A percentile compares a stretch with the other conserved stretches of the same genome.
Conservation (phyloP, 1,284 basidiomycete genomes). For the Cutaneotrichosporon sp. region DNA sequence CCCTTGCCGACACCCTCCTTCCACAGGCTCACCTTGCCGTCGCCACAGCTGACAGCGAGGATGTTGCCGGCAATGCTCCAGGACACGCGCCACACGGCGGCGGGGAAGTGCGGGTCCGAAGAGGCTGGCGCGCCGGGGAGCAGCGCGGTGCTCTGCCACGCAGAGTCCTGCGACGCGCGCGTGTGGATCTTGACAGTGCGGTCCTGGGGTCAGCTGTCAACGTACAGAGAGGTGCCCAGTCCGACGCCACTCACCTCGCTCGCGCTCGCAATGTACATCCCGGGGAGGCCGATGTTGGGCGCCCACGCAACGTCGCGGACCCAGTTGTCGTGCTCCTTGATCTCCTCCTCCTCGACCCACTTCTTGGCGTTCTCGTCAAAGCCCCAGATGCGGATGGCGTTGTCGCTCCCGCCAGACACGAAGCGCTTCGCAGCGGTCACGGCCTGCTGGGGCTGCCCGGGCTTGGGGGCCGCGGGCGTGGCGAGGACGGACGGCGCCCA, state of each 20-base stretch:
- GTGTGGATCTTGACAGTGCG: conserved; percentile 95
- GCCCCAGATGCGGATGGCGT: conserved; percentile 92
- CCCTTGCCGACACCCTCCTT: conserved; percentile 95
- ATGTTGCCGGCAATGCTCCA: conserved; percentile 98
- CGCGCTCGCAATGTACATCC: conserved; percentile 92
- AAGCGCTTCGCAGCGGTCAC: conserved; percentile 67
- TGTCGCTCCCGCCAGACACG: conserved; percentile 94
- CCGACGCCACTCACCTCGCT: conserved; percentile 66
- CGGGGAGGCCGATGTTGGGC: conserved; percentile 90
- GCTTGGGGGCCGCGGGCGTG: conserved; percentile 15
- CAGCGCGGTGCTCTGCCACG: conserved; percentile 84
- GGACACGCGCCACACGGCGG: conserved; percentile 95
- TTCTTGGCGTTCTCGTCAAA: conserved; percentile 59
- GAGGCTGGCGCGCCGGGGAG: conserved; percentile 64
- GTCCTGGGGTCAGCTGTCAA: conserved; percentile 59
- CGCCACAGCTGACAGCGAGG: conserved; percentile 94
- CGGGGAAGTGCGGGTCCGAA: conserved; percentile 75
- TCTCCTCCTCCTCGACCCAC: conserved; percentile 86
- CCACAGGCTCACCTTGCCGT: conserved; percentile 97
- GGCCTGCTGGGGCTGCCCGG: conserved; percentile 14
- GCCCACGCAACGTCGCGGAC: conserved; percentile 98
- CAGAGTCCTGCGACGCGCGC: conserved; percentile 71
- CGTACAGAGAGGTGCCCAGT: not conserved
- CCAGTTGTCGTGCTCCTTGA: conserved; percentile 95
- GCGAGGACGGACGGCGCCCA: conserved; percentile 90